Evolutionary conservation across 352 stramenopile species (phyloP).

Genomic region (Phytopythium ostracodes): DNA sequence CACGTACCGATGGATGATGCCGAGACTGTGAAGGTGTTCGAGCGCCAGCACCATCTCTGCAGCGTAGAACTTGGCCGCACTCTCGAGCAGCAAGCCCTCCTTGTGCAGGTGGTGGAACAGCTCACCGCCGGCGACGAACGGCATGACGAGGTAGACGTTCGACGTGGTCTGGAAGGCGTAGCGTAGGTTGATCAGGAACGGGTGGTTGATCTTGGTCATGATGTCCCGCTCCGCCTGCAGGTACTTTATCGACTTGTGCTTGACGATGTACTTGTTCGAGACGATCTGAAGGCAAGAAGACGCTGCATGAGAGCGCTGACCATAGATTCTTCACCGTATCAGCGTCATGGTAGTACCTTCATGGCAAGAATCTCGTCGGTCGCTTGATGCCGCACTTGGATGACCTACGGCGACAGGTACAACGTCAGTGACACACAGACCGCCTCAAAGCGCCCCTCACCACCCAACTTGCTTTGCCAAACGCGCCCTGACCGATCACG

Average conservation of each 20-base stretch:
- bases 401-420: conserved; percentile 30
- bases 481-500: conserved; percentile 81
- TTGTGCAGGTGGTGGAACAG: conserved; percentile 69
- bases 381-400: conserved; percentile 77
- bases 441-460: no score
- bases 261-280: conserved; percentile 83
- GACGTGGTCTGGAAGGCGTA: conserved; percentile 82
- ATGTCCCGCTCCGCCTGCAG: conserved; percentile 80
- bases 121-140: conserved; percentile 63
- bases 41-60: conserved; percentile 82
- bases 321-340: neutral
- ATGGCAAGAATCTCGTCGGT: conserved; percentile 77
- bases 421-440: neutral
- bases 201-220: conserved; percentile 86
- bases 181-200: conserved; percentile 74
- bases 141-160: conserved; percentile 85
- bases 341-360: conserved; percentile 40
- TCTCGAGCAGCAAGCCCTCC: conserved; percentile 59
- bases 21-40: conserved; percentile 66
- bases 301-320: neutral
- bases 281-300: conserved; percentile 47
- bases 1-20: conserved; percentile 67
- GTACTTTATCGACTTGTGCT: conserved; percentile 79
- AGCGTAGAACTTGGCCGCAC: conserved; percentile 75
- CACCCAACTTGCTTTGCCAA: conserved; percentile 47